These are phyloP conservation scores for Lactuca sativa DNA, from an alignment of 129 eudicot genomes.

Conservation along the genomic window DNA sequence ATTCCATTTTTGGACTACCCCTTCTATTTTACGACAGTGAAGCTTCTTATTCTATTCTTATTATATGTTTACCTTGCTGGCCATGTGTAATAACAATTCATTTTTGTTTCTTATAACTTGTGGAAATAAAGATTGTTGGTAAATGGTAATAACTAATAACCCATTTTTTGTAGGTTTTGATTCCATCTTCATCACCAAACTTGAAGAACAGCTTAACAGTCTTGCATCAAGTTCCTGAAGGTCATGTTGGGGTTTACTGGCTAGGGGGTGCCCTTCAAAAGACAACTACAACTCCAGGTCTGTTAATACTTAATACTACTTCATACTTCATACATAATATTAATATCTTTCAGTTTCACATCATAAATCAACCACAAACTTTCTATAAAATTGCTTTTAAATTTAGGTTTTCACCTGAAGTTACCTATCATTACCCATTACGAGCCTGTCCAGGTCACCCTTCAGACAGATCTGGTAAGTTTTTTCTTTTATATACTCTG, in stretches of 20 bases:
- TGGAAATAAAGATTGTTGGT: slow-evolving; percentile 4
- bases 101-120: background rate
- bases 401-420: slow-evolving; percentile 79
- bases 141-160: too few species aligned
- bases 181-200: slow-evolving; percentile 53
- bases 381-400: background rate
- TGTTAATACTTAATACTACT: slow-evolving; percentile 11
- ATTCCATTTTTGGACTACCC: background rate
- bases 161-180: slow-evolving; percentile 44
- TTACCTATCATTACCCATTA: slow-evolving; percentile 84
- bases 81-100: slow-evolving; percentile 12
- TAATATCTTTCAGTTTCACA: slow-evolving; percentile 2
- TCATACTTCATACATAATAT: background rate
- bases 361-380: slow-evolving; percentile 9
- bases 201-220: slow-evolving; percentile 55
- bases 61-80: slow-evolving; percentile 11
- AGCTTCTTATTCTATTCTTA: background rate
- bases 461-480: slow-evolving; percentile 87
- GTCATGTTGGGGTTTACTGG: slow-evolving; percentile 99
- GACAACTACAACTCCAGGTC: slow-evolving; percentile 76
- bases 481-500: background rate
- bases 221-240: slow-evolving; percentile 95
- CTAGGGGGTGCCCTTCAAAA: slow-evolving; percentile 91
- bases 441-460: slow-evolving; percentile 93
- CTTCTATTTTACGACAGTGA: background rate